Conservation (phyloP, 805 yeast species). For the Kodamaea neixiangensis region DNA sequence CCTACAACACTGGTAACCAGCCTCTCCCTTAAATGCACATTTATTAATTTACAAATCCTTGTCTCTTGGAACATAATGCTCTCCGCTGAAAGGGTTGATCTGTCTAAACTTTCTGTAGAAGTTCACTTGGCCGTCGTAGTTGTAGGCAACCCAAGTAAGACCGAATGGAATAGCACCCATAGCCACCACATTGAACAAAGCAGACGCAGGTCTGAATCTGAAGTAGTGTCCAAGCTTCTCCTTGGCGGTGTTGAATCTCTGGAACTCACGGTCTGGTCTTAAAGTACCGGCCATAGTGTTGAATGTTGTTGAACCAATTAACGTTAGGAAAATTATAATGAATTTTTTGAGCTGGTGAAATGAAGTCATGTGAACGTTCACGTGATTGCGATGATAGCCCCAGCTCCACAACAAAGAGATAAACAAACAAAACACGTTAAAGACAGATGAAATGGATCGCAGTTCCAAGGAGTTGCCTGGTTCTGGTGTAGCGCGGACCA, state of each 20-base stretch:
- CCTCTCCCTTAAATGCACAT: not conserved
- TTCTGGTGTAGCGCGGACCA: not conserved
- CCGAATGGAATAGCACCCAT: constrained; percentile 44
- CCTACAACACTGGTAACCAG: too few relatives aligned
- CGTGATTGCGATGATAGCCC: not conserved
- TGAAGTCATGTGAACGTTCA: not conserved
- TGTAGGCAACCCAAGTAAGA: constrained; percentile 38
- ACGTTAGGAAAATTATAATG: not conserved
- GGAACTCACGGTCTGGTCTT: constrained; percentile 43
- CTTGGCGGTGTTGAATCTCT: constrained; percentile 43
- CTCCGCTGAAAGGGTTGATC: constrained; percentile 33
- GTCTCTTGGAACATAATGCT: constrained; percentile 45
- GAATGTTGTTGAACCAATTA: constrained; percentile 3
- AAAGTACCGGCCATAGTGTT: constrained; percentile 43
- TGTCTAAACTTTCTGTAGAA: constrained; percentile 38
- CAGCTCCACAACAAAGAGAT: not conserved
- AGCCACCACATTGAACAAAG: constrained; percentile 32
- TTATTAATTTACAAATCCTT: constrained; percentile 37
- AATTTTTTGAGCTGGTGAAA: not conserved
- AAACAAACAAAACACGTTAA: not conserved
- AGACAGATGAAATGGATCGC: constrained; percentile 2
- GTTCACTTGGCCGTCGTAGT: constrained; percentile 38
- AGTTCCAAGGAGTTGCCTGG: not conserved
- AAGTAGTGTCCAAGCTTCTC: constrained; percentile 44
- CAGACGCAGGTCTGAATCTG: constrained; percentile 43